A percentile compares a stretch with the other conserved stretches of the same genome.
Evolutionary conservation across 208 protist genomes (phyloP).

Genomic region (Trypanosoma scelopori): DNA sequence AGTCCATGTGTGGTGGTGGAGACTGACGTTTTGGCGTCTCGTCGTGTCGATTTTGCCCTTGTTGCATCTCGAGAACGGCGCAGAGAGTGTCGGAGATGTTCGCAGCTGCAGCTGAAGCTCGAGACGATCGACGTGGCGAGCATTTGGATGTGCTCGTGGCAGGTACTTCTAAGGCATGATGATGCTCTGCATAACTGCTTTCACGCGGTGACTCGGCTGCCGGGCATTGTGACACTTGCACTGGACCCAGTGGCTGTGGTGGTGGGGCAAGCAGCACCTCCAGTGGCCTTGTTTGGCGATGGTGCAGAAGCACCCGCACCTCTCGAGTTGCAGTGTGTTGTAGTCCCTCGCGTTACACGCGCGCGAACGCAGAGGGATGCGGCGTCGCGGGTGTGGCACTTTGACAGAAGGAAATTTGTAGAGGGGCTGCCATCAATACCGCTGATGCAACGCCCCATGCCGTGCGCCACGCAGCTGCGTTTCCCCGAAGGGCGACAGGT

Average conservation of each 20-base stretch:
- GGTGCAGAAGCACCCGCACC: background rate
- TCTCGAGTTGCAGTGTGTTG: background rate
- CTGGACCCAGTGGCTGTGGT: too few species aligned
- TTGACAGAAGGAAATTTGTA: too few species aligned
- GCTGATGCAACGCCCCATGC: background rate
- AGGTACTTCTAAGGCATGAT: background rate
- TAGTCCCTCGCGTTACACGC: slow-evolving; percentile 2
- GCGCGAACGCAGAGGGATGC: background rate
- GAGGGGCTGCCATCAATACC: too few species aligned
- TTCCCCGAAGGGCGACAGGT: slow-evolving; percentile 23
- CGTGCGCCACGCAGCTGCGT: slow-evolving; percentile 7
- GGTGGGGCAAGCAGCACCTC: too few species aligned
- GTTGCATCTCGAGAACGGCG: too few species aligned
- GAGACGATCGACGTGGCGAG: too few species aligned
- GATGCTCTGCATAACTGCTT: background rate
- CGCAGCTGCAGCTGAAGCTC: too few species aligned
- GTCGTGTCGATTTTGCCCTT: too few species aligned
- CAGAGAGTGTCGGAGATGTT: too few species aligned
- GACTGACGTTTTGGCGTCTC: too few species aligned
- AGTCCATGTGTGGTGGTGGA: too few species aligned
- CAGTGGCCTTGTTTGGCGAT: background rate
- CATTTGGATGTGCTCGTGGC: background rate
- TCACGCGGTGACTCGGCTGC: background rate
- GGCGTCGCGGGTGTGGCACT: background rate
- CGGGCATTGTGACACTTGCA: too few species aligned